phyloP scores from a whole-genome alignment of 108 stramenopile species.

The Skeletonema tropicum region DNA sequence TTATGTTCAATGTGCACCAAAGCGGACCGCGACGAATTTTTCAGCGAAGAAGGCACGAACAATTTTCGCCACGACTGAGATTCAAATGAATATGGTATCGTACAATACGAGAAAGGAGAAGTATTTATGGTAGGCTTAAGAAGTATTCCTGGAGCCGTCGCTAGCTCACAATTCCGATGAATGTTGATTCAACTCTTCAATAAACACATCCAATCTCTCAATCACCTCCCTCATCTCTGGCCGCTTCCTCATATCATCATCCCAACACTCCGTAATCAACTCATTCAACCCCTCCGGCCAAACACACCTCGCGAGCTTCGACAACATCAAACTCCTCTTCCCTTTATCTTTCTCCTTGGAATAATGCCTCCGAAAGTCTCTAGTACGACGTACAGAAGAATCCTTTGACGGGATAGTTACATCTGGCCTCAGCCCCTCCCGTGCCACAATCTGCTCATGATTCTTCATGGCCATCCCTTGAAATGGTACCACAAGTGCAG shows the following conservation, averaged over 20 bases:
- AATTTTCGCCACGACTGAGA: too few relatives aligned
- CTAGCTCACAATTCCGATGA: too few relatives aligned
- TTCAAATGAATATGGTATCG: too few relatives aligned
- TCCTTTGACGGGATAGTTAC: constrained; percentile 1
- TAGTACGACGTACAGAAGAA: neutral
- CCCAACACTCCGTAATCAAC: constrained; percentile 39
- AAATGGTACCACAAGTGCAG: constrained; percentile 59
- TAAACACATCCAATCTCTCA: constrained; percentile 20
- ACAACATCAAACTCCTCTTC: neutral
- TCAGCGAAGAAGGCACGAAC: too few relatives aligned
- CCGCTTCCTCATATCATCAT: constrained; percentile 24
- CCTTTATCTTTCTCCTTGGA: neutral
- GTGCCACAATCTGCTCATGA: constrained; percentile 48
- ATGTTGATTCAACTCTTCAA: constrained; percentile 14
- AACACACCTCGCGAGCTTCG: neutral
- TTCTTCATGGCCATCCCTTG: constrained; percentile 12
- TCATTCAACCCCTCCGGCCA: constrained; percentile 29
- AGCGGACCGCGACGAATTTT: neutral
- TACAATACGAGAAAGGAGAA: too few relatives aligned
- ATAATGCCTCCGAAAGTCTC: constrained; percentile 1
- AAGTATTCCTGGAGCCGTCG: too few relatives aligned
- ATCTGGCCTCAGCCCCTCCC: constrained; percentile 25
- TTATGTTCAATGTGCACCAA: neutral
- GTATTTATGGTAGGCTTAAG: too few relatives aligned
- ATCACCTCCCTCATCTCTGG: constrained; percentile 28